These are phyloP conservation scores for Claviceps sp. DNA, from an alignment of 2,329 filamentous ascomycete species.

Conservation along the genomic window DNA sequence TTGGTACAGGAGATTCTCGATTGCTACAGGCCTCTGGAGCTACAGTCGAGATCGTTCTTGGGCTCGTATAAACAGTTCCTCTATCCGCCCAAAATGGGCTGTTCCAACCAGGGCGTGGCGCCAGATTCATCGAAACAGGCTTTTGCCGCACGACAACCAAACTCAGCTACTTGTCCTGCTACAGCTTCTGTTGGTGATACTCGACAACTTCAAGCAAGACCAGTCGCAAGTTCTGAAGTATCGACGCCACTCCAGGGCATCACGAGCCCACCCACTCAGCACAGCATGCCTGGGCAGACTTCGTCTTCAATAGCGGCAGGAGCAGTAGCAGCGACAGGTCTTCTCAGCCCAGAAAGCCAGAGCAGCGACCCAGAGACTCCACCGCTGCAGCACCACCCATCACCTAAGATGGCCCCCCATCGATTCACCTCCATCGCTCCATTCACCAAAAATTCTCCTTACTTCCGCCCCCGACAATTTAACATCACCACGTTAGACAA, in stretches of 20 bases:
- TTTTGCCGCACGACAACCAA: neutral
- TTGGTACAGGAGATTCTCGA: conserved; percentile 25
- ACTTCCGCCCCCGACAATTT: conserved; percentile 20
- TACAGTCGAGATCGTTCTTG: conserved; percentile 26
- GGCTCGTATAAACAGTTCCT: conserved; percentile 24
- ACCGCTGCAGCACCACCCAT: conserved; percentile 7
- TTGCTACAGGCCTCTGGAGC: conserved; percentile 24
- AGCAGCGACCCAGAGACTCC: conserved; percentile 14
- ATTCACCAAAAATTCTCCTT: conserved; percentile 24
- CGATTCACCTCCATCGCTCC: conserved; percentile 21
- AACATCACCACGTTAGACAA: conserved; percentile 18
- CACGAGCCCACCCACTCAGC: conserved; percentile 15
- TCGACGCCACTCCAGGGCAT: neutral
- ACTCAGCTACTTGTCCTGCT: neutral
- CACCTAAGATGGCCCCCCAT: conserved; percentile 8
- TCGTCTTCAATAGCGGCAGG: neutral
- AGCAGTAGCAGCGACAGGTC: conserved; percentile 6
- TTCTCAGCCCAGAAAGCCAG: conserved; percentile 22
- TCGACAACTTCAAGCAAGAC: neutral
- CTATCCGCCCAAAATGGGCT: conserved; percentile 11
- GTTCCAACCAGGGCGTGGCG: neutral
- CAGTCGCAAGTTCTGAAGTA: neutral
- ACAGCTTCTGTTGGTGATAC: neutral
- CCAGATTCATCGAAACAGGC: neutral
- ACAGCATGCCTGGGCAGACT: conserved; percentile 13